phyloP scores from a whole-genome alignment of 805 yeast species.

The Debaryomyces maramus region DNA sequence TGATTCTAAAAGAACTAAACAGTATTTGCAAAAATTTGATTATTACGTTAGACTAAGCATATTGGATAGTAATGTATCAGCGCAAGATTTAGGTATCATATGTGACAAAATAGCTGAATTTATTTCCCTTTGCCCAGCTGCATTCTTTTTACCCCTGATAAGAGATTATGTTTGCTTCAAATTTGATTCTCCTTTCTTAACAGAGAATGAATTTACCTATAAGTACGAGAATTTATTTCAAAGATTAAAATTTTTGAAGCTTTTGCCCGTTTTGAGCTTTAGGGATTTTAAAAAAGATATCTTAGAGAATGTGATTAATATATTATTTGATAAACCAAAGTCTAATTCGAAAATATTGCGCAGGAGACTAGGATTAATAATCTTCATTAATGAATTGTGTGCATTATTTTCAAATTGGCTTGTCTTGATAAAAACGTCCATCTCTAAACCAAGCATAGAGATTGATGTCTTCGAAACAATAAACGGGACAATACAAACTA shows the following conservation, averaged over 20 bases:
- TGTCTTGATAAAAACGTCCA: constrained; percentile 1
- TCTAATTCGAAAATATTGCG: not conserved
- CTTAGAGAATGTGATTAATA: constrained; percentile 1
- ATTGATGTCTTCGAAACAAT: constrained; percentile 9
- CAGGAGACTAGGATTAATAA: not conserved
- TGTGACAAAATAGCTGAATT: constrained; percentile 12
- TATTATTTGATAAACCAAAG: not conserved
- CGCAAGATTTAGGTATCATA: constrained; percentile 12
- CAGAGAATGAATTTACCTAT: not conserved
- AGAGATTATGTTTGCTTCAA: constrained; percentile 13
- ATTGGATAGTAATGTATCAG: constrained; percentile 16
- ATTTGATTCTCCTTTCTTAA: constrained; percentile 4
- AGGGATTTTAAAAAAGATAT: constrained; percentile 1
- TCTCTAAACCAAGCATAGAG: constrained; percentile 2
- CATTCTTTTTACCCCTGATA: constrained; percentile 18
- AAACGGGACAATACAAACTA: constrained; percentile 8
- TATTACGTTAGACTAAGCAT: constrained; percentile 17
- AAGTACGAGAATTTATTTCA: constrained; percentile 4
- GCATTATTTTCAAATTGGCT: constrained; percentile 9
- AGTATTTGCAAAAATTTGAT: constrained; percentile 13
- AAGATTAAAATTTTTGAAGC: constrained; percentile 10
- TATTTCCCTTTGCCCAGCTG: constrained; percentile 10
- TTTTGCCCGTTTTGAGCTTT: constrained; percentile 2
- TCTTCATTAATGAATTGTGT: constrained; percentile 6
- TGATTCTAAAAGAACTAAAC: not conserved